phyloP scores from a whole-genome alignment of 345 rosid species.

The Xanthoceras sorbifolium region DNA sequence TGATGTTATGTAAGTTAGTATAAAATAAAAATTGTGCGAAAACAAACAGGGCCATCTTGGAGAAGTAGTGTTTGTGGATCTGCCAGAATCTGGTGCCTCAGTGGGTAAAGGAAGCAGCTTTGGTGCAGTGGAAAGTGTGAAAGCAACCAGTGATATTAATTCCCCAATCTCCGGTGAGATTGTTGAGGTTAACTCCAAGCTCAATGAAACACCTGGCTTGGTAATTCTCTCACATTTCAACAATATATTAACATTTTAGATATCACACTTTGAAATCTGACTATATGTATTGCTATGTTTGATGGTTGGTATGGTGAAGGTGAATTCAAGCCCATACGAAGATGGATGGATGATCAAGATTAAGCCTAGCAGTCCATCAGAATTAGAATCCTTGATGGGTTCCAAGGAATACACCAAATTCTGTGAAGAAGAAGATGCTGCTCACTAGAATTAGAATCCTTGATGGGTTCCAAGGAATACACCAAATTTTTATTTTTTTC shows the following conservation, averaged over 20 bases:
- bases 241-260: not conserved
- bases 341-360: conserved; percentile 98
- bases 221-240: conserved; percentile 37
- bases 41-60: conserved; percentile 90
- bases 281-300: too few species aligned
- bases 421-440: conserved; percentile 94
- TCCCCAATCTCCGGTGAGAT: conserved; percentile 91
- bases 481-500: conserved; percentile 34
- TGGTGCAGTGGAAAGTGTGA: conserved; percentile 96
- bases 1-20: too few species aligned
- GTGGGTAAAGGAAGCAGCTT: conserved; percentile 63
- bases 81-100: conserved; percentile 63
- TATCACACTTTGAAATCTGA: not conserved
- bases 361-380: conserved; percentile 80
- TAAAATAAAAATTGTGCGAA: too few species aligned
- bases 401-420: conserved; percentile 78
- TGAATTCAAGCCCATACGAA: conserved; percentile 85
- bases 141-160: conserved; percentile 87
- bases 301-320: conserved; percentile 37
- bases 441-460: conserved; percentile 66
- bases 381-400: conserved; percentile 73
- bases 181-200: conserved; percentile 78
- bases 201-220: conserved; percentile 69
- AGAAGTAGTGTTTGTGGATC: conserved; percentile 91
- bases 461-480: conserved; percentile 82